These are phyloP conservation scores for Beauveria brongniartii DNA, from an alignment of 2,329 filamentous ascomycete species.

Conservation along the genomic window DNA sequence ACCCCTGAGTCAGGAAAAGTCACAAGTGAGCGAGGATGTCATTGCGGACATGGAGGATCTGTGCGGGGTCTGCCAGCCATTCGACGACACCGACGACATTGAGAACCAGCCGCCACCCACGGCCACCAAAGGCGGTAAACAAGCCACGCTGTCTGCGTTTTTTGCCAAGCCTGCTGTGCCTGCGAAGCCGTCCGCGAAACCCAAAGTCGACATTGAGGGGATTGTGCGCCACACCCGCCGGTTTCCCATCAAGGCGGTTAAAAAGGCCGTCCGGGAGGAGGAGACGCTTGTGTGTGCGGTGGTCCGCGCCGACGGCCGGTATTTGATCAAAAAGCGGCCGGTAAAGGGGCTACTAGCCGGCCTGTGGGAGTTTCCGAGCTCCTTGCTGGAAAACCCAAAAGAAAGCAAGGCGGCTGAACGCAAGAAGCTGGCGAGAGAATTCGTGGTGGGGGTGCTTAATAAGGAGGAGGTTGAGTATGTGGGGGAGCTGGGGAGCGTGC, in stretches of 20 bases:
- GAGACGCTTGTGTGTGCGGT: slow-evolving; percentile 47
- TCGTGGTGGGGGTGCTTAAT: slow-evolving; percentile 23
- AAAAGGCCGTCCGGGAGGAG: slow-evolving; percentile 44
- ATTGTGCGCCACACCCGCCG: slow-evolving; percentile 38
- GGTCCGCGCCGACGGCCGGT: slow-evolving; percentile 33
- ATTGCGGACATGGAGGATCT: slow-evolving; percentile 40
- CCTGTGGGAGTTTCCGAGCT: slow-evolving; percentile 49
- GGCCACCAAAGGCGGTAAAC: slow-evolving; percentile 17
- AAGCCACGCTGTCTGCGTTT: slow-evolving; percentile 29
- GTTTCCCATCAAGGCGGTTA: slow-evolving; percentile 43
- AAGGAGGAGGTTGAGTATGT: slow-evolving; percentile 22
- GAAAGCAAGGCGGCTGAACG: slow-evolving; percentile 20
- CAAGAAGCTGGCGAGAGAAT: slow-evolving; percentile 27
- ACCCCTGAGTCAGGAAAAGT: slow-evolving; percentile 19
- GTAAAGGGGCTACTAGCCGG: slow-evolving; percentile 46
- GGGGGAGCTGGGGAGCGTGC: slow-evolving; percentile 41
- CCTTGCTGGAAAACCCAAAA: slow-evolving; percentile 21
- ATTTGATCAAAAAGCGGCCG: slow-evolving; percentile 42
- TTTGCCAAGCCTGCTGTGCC: slow-evolving; percentile 17
- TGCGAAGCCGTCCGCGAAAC: slow-evolving; percentile 3
- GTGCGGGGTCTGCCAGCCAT: slow-evolving; percentile 40
- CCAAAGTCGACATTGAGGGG: slow-evolving; percentile 22
- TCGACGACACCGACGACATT: slow-evolving; percentile 18
- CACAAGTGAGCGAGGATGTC: slow-evolving; percentile 6
- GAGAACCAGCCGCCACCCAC: slow-evolving; percentile 3